Conservation (phyloP, 2,329 filamentous ascomycete species). For the Xylogone sp. region DNA sequence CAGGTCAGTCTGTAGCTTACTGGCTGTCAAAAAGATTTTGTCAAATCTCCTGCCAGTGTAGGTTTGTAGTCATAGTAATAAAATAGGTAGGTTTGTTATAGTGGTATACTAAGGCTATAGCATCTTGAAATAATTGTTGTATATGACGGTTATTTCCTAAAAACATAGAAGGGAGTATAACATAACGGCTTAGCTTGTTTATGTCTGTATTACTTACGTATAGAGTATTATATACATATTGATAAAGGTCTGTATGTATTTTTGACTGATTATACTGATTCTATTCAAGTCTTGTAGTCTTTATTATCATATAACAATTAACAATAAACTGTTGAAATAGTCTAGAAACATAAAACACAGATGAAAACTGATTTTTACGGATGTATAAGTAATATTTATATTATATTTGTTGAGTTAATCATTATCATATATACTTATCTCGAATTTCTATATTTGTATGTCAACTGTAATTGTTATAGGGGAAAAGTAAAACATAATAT, state of each 20-base stretch:
- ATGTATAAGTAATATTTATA: neutral
- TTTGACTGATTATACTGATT: neutral
- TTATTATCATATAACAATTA: neutral
- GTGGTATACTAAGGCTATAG: neutral
- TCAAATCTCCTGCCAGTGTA: constrained; percentile 1
- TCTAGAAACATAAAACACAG: neutral
- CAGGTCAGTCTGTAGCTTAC: neutral
- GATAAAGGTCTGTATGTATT: neutral
- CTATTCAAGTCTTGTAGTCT: neutral
- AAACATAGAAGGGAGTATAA: neutral
- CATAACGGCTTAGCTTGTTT: neutral
- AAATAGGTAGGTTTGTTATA: neutral
- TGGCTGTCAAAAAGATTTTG: neutral
- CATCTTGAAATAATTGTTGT: neutral
- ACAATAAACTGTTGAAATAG: neutral
- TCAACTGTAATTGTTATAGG: neutral
- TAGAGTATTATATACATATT: neutral
- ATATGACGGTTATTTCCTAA: neutral
- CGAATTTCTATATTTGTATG: neutral
- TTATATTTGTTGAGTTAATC: neutral
- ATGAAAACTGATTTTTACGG: neutral
- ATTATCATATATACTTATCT: neutral
- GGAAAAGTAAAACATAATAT: neutral
- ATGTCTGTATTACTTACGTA: neutral
- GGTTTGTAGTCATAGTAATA: constrained; percentile 1